These are phyloP conservation scores for Kodamaea neixiangensis DNA, from an alignment of 805 yeast species.

Conservation along the genomic window DNA sequence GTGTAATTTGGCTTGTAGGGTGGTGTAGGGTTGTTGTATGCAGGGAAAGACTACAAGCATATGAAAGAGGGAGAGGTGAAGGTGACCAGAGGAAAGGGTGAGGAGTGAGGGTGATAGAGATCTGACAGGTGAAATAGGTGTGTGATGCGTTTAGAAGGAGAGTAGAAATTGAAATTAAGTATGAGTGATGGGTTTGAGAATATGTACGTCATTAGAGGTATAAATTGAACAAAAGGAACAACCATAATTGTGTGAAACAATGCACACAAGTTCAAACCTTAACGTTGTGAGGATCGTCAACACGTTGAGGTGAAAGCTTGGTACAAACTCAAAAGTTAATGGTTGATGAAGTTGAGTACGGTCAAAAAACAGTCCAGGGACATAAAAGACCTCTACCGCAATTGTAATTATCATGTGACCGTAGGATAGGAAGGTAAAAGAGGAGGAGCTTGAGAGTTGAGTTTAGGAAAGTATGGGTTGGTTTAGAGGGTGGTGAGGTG, in stretches of 20 bases:
- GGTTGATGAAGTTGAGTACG: too few relatives aligned
- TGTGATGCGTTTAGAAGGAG: neutral
- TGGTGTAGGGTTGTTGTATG: neutral
- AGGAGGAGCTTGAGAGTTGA: neutral
- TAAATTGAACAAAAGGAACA: too few relatives aligned
- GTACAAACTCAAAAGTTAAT: too few relatives aligned
- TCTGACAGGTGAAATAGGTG: neutral
- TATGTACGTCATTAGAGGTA: too few relatives aligned
- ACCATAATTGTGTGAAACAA: too few relatives aligned
- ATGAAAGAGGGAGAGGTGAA: neutral
- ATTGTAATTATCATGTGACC: neutral
- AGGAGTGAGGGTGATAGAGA: neutral
- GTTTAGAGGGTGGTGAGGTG: neutral
- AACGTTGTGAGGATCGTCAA: too few relatives aligned
- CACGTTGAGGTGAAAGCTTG: too few relatives aligned
- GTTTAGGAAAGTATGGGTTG: neutral
- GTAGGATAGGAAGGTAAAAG: neutral
- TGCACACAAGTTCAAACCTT: too few relatives aligned
- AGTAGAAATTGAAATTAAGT: too few relatives aligned
- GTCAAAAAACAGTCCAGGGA: neutral
- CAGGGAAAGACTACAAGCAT: neutral
- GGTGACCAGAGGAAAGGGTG: neutral
- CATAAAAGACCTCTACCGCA: neutral
- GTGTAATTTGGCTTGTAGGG: neutral
- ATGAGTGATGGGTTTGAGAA: too few relatives aligned